Evolutionary conservation across 768 basidiomycete genomes (phyloP).

Genomic region (Leccinum incarnatum): DNA sequence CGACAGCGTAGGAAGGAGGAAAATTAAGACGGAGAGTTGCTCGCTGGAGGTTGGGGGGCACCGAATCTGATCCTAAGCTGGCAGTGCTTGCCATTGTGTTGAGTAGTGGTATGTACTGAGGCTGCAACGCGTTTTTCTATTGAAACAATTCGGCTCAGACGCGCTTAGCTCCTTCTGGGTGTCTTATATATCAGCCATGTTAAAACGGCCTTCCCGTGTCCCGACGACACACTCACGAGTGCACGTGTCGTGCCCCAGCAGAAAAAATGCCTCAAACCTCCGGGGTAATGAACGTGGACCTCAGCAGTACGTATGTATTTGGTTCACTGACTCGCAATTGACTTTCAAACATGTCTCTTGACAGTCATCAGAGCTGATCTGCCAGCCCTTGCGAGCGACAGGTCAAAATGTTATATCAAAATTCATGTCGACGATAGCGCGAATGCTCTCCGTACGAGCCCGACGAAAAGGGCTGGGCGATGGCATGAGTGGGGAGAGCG

Average conservation of each 20-base stretch:
- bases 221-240: background rate
- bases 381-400: constrained; percentile 14
- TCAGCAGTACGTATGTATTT: constrained; percentile 17
- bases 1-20: constrained; percentile 79
- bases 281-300: constrained; percentile 28
- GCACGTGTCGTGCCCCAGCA: background rate
- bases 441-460: constrained; percentile 10
- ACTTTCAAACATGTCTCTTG: background rate
- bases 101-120: background rate
- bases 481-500: constrained; percentile 22
- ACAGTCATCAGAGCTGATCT: constrained; percentile 27
- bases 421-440: constrained; percentile 19
- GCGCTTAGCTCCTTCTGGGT: background rate
- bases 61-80: constrained; percentile 15
- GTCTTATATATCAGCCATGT: background rate
- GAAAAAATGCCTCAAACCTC: background rate
- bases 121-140: too few species aligned
- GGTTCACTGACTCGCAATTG: background rate
- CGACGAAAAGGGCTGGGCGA: constrained; percentile 18
- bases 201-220: background rate
- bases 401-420: constrained; percentile 26
- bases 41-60: constrained; percentile 49
- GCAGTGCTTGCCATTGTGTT: background rate
- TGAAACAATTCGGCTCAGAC: too few species aligned
- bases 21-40: constrained; percentile 65